A percentile compares a stretch with the other conserved stretches of the same genome.
These are phyloP conservation scores for Taphrina communis DNA, from an alignment of 1,139 yeast genomes.

Conservation along the genomic window DNA sequence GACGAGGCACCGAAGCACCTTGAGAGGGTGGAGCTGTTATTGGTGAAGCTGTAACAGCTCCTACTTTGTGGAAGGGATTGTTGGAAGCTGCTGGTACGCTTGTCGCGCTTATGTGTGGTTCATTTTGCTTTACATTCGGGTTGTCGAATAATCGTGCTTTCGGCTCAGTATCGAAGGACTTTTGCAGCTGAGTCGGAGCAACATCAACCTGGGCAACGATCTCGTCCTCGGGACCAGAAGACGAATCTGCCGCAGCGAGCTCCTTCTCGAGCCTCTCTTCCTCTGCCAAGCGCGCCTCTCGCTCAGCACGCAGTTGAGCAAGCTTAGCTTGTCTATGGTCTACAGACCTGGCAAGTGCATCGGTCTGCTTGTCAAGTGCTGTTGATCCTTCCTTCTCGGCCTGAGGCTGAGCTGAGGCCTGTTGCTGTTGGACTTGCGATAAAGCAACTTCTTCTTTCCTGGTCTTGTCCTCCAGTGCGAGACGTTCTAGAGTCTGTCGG, in stretches of 20 bases:
- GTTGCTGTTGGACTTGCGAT: slow-evolving; percentile 45
- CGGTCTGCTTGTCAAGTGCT: neutral
- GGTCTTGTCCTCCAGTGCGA: slow-evolving; percentile 42
- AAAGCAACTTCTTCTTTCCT: slow-evolving; percentile 6
- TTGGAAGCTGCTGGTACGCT: slow-evolving; percentile 13
- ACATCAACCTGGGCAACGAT: neutral
- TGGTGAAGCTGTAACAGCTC: slow-evolving; percentile 32
- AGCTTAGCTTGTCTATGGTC: slow-evolving; percentile 64
- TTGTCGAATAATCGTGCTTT: neutral
- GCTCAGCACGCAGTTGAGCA: slow-evolving; percentile 66
- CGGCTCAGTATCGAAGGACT: neutral
- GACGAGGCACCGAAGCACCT: slow-evolving; percentile 44
- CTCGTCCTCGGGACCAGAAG: slow-evolving; percentile 44
- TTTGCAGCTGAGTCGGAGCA: neutral
- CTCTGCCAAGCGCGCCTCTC: slow-evolving; percentile 61
- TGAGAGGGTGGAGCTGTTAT: slow-evolving; percentile 29
- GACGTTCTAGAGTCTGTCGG: slow-evolving; percentile 42
- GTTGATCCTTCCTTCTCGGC: neutral
- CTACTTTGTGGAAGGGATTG: slow-evolving; percentile 39
- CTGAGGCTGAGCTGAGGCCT: slow-evolving; percentile 25
- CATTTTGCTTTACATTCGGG: neutral
- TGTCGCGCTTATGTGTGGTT: neutral
- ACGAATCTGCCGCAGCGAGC: slow-evolving; percentile 53
- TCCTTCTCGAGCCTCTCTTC: slow-evolving; percentile 52
- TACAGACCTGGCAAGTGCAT: slow-evolving; percentile 45